Conservation (phyloP, 2,329 filamentous ascomycete genomes). For the Cytospora schulzeri region DNA sequence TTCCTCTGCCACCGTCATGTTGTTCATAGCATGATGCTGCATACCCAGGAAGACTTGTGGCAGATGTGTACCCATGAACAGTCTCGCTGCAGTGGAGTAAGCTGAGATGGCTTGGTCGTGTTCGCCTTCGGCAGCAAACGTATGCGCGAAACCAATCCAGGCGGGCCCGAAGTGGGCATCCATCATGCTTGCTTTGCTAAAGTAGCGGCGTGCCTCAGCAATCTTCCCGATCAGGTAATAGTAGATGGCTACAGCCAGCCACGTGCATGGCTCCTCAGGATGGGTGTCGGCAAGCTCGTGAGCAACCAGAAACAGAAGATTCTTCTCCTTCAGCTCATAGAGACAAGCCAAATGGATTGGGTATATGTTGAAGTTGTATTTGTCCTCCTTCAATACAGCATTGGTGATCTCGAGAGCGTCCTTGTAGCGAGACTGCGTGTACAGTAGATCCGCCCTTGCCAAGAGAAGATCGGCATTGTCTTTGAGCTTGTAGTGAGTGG, state of each 20-base stretch:
- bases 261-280: conserved; percentile 87
- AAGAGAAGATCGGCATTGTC: conserved; percentile 88
- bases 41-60: conserved; percentile 96
- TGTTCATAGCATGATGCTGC: conserved; percentile 96
- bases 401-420: conserved; percentile 85
- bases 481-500: conserved; percentile 87
- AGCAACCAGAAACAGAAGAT: conserved; percentile 85
- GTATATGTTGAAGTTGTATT: conserved; percentile 86
- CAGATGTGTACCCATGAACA: conserved; percentile 96
- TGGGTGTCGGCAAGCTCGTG: conserved; percentile 92
- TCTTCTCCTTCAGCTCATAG: conserved; percentile 83
- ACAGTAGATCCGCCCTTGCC: conserved; percentile 85
- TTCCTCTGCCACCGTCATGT: conserved; percentile 90
- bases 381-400: conserved; percentile 77
- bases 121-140: conserved; percentile 95
- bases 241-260: conserved; percentile 93
- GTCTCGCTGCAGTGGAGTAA: conserved; percentile 89
- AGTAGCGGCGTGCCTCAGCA: conserved; percentile 90
- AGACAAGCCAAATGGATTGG: conserved; percentile 90
- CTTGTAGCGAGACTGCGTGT: conserved; percentile 88
- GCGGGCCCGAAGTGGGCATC: conserved; percentile 95
- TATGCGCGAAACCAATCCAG: conserved; percentile 99
- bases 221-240: conserved; percentile 89
- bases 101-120: conserved; percentile 98
- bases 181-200: conserved; percentile 96